Conservation (phyloP, 192 early-diverging fungal genomes). For the Entomortierella parvispora region DNA sequence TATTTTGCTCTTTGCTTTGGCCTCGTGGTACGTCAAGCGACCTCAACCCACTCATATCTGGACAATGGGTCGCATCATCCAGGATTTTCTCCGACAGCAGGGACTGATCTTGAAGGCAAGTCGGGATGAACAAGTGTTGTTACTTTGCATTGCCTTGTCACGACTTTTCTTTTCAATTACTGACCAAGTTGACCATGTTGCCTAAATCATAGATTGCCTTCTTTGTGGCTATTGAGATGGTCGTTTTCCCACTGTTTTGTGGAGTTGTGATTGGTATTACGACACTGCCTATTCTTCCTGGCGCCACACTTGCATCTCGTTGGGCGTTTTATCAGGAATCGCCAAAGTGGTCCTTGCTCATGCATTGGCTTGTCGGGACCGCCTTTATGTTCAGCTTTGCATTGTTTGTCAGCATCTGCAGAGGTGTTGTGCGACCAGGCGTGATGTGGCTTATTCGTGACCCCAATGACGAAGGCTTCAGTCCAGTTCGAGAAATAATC, state of each 20-base stretch:
- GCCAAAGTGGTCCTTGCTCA: constrained; percentile 74
- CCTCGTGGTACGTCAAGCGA: constrained; percentile 59
- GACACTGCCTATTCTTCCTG: constrained; percentile 80
- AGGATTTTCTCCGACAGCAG: constrained; percentile 58
- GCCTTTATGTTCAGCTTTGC: constrained; percentile 96
- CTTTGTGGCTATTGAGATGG: constrained; percentile 90
- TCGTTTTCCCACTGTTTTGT: constrained; percentile 87
- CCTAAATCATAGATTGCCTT: constrained; percentile 68
- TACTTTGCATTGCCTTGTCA: neutral
- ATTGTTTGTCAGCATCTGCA: constrained; percentile 81
- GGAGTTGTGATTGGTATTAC: constrained; percentile 87
- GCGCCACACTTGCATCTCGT: constrained; percentile 66
- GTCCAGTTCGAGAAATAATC: constrained; percentile 93
- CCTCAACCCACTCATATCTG: constrained; percentile 44
- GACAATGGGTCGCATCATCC: constrained; percentile 56
- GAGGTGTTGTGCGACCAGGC: constrained; percentile 88
- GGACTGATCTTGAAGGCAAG: constrained; percentile 68
- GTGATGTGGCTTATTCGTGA: constrained; percentile 99
- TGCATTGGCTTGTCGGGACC: constrained; percentile 95
- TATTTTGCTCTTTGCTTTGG: constrained; percentile 58
- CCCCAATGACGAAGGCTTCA: constrained; percentile 94
- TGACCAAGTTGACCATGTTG: neutral
- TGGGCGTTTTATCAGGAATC: constrained; percentile 65
- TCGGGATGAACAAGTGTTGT: neutral
- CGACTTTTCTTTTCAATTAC: neutral